Base-by-base conservation (phyloP, 257 asterid species). In the Scutellaria barbata region DNA sequence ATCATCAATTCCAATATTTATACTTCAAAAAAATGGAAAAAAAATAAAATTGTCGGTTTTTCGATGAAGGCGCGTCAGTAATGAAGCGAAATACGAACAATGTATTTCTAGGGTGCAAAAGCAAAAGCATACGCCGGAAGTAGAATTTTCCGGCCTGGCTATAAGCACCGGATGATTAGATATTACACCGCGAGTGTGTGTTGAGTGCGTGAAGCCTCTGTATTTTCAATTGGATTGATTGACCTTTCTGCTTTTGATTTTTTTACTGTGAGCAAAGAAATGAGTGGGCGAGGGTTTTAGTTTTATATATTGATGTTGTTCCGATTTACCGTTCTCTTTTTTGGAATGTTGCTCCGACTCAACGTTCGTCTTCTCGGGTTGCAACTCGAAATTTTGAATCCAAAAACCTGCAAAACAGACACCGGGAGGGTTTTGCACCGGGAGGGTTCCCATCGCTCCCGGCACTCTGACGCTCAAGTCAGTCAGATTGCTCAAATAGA, bases 11-110 rank as follows among this genome's bases (percentile, higher is more conserved):
- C 50, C 69, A 74, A 46, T 30, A 69, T 42, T 45, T 50, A 73
- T 74, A 74, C 79, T 58, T 42, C 14, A 4, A 48, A 54, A n/a
- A 17, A 68, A 66, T 2, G 30, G 55, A 45, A 57, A 66, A 60
- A 43, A 71, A 16, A n/a, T n/a, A n/a, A n/a, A n/a, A n/a, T 25
- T 5, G 63, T 14, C 16, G 64, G 63, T 1, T 66, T 75, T 75
- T 82, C 89, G 69, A 54, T 84, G 75, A 80, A 86, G 50, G 82
- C 85, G 54, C 82, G 88, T 14, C 82, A 73, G 58, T 63, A 70
- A 60, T 84, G 87, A 59, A 80, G 78, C 3, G 85, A 74, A 45
- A 79, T 60, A 25, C 66, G 73, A 63, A 70, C 85, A 81, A 78
- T 83, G 67, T 57, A 52, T 62, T 25, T 30, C 41, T 55, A 48